Conservation (phyloP, 2,329 filamentous ascomycete genomes). For the Nigrospora oryzae region DNA sequence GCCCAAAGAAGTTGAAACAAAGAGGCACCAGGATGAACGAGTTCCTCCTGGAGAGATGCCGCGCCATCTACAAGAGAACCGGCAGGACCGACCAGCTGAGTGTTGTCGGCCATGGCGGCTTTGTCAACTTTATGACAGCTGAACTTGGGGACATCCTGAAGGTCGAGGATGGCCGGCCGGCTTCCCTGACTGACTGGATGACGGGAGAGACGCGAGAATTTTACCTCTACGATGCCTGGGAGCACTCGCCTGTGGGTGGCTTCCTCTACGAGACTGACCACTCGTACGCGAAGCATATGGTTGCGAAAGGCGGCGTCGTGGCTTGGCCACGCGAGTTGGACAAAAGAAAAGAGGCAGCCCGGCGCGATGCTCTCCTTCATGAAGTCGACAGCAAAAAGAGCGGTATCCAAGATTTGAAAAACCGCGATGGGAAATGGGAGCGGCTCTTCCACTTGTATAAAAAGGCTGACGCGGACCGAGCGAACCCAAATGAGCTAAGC, state of each 20-base stretch:
- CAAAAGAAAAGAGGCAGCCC: no score
- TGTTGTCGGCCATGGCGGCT: slow-evolving; percentile 5
- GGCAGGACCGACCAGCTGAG: neutral
- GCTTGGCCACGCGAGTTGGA: no score
- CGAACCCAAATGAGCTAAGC: neutral
- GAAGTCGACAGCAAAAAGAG: no score
- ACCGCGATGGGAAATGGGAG: neutral
- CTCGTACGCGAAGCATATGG: neutral
- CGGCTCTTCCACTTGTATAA: neutral
- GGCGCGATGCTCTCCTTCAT: no score
- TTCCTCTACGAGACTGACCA: neutral
- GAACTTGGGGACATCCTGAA: neutral
- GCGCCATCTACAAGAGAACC: neutral
- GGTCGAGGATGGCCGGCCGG: neutral
- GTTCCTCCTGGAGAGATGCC: neutral
- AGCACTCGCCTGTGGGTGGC: no score
- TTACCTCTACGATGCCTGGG: neutral
- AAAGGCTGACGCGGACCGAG: neutral
- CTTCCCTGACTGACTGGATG: slow-evolving; percentile 7
- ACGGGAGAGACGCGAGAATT: slow-evolving; percentile 7
- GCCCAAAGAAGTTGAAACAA: neutral
- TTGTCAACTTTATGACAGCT: slow-evolving; percentile 3
- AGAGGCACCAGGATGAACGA: neutral
- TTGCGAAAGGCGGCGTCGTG: neutral
- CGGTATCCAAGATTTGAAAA: no score